These are phyloP conservation scores for Ophiostoma tasmaniense DNA, from an alignment of 2,329 filamentous ascomycete species.

Conservation along the genomic window DNA sequence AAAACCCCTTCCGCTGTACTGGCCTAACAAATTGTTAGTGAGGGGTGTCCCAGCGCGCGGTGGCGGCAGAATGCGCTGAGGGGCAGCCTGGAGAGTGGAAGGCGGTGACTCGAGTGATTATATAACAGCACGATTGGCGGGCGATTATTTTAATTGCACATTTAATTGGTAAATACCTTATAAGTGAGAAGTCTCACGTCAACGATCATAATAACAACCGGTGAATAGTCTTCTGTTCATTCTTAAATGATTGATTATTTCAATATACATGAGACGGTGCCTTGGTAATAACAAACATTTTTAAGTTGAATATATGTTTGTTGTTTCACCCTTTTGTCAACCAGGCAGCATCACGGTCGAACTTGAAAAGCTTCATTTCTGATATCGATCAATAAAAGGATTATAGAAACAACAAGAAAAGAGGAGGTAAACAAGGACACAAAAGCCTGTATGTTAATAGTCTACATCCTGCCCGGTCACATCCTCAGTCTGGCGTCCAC, in stretches of 20 bases:
- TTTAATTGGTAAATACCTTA: neutral
- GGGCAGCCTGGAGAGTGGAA: neutral
- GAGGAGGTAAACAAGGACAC: no score
- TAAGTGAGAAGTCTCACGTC: neutral
- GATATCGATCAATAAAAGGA: no score
- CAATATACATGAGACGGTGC: no score
- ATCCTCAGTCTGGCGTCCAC: neutral
- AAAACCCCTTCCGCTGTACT: neutral
- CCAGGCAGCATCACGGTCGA: no score
- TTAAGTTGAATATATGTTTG: no score
- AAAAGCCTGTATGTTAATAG: no score
- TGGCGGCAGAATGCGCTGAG: conserved; percentile 5
- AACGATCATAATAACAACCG: neutral
- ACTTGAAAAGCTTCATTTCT: no score
- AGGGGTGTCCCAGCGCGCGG: conserved; percentile 11
- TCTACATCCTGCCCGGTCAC: neutral
- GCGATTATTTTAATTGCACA: neutral
- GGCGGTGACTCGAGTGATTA: neutral
- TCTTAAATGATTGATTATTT: no score
- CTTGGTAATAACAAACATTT: no score
- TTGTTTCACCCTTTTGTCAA: no score
- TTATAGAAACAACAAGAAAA: no score
- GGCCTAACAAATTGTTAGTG: conserved; percentile 7
- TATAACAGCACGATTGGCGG: neutral
- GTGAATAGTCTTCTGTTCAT: no score